These are phyloP conservation scores for Boletus rubropictus DNA, from an alignment of 768 basidiomycete species.

Conservation along the genomic window DNA sequence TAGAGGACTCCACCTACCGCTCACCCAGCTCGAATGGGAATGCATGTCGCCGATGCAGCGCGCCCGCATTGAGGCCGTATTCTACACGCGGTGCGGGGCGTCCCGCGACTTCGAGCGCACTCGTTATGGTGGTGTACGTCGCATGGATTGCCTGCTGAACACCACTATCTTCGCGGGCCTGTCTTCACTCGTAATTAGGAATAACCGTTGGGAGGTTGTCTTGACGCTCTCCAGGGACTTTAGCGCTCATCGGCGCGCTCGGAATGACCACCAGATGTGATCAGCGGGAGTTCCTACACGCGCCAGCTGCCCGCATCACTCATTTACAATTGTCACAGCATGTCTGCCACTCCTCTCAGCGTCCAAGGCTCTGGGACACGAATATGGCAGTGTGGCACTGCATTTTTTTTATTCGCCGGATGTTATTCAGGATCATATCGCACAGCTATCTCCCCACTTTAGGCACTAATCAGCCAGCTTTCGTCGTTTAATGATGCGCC, in stretches of 20 bases:
- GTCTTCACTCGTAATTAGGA: slow-evolving; percentile 33
- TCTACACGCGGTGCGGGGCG: slow-evolving; percentile 41
- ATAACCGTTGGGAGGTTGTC: slow-evolving; percentile 37
- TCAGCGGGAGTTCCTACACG: background rate
- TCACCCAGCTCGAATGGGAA: slow-evolving; percentile 42
- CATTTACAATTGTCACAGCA: slow-evolving; percentile 4
- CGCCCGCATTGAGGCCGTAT: slow-evolving; percentile 36
- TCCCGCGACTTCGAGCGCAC: slow-evolving; percentile 33
- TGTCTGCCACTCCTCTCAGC: background rate
- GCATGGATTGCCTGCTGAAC: slow-evolving; percentile 45
- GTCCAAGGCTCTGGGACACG: background rate
- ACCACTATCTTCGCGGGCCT: slow-evolving; percentile 52
- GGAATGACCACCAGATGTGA: background rate
- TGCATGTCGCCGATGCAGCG: slow-evolving; percentile 38
- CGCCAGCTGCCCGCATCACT: background rate
- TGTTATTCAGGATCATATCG: slow-evolving; percentile 4
- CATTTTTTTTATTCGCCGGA: slow-evolving; percentile 1
- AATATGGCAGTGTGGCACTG: slow-evolving; percentile 11
- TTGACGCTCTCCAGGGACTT: slow-evolving; percentile 41
- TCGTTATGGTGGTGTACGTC: slow-evolving; percentile 38
- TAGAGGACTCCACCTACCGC: slow-evolving; percentile 32
- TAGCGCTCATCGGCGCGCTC: background rate
- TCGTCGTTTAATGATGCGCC: background rate
- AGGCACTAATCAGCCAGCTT: slow-evolving; percentile 5
- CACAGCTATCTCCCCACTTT: slow-evolving; percentile 1